Conservation (phyloP, 2,329 filamentous ascomycete genomes). For the Talaromyces pinophilus region DNA sequence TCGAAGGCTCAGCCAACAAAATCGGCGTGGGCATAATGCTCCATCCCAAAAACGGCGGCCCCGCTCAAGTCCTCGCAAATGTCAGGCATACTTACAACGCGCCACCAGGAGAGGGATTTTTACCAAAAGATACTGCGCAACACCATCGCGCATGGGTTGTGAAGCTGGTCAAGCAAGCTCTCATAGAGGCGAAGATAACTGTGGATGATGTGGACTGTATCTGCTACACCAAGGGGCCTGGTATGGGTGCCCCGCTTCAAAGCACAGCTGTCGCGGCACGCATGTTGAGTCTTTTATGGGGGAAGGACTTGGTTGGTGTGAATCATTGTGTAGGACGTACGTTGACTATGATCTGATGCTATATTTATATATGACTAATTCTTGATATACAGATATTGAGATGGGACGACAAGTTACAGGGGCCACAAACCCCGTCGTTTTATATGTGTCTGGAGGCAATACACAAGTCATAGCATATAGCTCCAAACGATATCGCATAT, state of each 20-base stretch:
- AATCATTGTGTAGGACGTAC: slow-evolving; percentile 92
- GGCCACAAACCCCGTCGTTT: slow-evolving; percentile 84
- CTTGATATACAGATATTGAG: slow-evolving; percentile 68
- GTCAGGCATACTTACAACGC: slow-evolving; percentile 91
- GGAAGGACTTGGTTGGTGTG: slow-evolving; percentile 84
- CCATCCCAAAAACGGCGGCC: slow-evolving; percentile 60
- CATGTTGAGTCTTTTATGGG: slow-evolving; percentile 80
- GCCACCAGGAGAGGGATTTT: slow-evolving; percentile 88
- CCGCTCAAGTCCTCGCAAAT: slow-evolving; percentile 79
- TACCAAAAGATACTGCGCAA: slow-evolving; percentile 91
- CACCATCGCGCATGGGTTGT: slow-evolving; percentile 90
- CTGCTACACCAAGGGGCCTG: slow-evolving; percentile 92
- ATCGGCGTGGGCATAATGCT: slow-evolving; percentile 89
- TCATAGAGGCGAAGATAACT: slow-evolving; percentile 66
- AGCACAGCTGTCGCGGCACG: slow-evolving; percentile 83
- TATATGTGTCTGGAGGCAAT: slow-evolving; percentile 95
- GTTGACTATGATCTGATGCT: slow-evolving; percentile 28
- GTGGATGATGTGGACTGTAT: slow-evolving; percentile 79
- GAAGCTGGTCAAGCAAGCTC: slow-evolving; percentile 73
- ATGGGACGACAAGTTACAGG: slow-evolving; percentile 95
- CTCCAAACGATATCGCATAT: slow-evolving; percentile 92
- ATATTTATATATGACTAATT: slow-evolving; percentile 1
- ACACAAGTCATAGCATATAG: slow-evolving; percentile 98
- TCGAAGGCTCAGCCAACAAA: slow-evolving; percentile 97
- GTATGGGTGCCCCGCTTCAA: slow-evolving; percentile 92